phyloP scores from a whole-genome alignment of 2,329 filamentous ascomycete genomes.

The Trichoderma sp. region DNA sequence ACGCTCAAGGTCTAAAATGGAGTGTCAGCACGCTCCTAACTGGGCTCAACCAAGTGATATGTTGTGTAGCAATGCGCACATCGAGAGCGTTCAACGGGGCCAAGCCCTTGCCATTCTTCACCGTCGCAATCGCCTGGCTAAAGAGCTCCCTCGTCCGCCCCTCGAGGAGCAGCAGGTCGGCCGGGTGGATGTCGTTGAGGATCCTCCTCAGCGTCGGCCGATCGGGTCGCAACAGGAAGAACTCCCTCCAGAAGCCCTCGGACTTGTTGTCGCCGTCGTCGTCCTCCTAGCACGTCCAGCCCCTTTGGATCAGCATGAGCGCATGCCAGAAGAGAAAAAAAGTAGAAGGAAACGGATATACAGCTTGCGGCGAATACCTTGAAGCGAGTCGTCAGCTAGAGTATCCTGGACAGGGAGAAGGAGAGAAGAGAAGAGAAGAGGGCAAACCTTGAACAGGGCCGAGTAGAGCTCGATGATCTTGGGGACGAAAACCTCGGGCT shows the following conservation, averaged over 20 bases:
- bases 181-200: conserved; percentile 69
- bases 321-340: conserved; percentile 22
- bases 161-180: conserved; percentile 76
- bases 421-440: background rate
- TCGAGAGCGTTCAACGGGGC: conserved; percentile 81
- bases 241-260: conserved; percentile 94
- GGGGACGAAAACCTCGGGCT: conserved; percentile 87
- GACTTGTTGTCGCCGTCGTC: conserved; percentile 66
- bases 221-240: conserved; percentile 88
- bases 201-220: conserved; percentile 66
- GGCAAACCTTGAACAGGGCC: conserved; percentile 71
- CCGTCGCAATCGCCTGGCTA: conserved; percentile 66
- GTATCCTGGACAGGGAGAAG: conserved; percentile 19
- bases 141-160: conserved; percentile 80
- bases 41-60: background rate
- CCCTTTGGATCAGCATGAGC: conserved; percentile 37
- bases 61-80: conserved; percentile 54
- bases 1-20: conserved; percentile 75
- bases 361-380: conserved; percentile 35
- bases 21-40: conserved; percentile 42
- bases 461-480: conserved; percentile 93
- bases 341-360: conserved; percentile 25
- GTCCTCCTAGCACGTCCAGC: conserved; percentile 53
- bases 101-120: conserved; percentile 63
- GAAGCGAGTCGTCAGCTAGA: conserved; percentile 25